These are phyloP conservation scores for Populus trichocarpa DNA, from an alignment of 441 rosid genomes.

Conservation along the genomic window DNA sequence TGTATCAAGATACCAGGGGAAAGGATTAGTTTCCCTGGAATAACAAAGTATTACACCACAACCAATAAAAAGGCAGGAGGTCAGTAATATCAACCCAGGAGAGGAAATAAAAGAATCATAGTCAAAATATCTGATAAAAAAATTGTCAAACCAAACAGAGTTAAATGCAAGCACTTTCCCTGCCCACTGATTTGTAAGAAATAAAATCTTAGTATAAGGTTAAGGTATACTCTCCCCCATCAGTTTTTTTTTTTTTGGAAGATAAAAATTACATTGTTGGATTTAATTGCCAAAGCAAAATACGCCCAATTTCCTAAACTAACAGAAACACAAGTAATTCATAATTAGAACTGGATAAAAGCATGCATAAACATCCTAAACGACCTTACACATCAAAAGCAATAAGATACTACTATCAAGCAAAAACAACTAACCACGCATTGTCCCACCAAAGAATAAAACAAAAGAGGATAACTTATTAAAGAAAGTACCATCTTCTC, in stretches of 20 bases:
- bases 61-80: neutral
- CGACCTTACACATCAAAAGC: neutral
- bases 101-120: neutral
- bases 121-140: neutral
- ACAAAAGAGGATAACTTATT: neutral
- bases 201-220: neutral
- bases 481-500: conserved; percentile 7
- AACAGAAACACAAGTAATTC: neutral
- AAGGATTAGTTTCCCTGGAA: conserved; percentile 26
- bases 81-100: neutral
- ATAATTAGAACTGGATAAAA: neutral
- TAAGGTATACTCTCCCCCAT: neutral
- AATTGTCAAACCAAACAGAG: neutral
- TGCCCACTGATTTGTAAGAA: neutral
- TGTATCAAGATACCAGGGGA: conserved; percentile 26
- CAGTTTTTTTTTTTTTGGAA: neutral
- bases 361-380: neutral
- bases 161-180: neutral
- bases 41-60: conserved; percentile 10
- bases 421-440: neutral
- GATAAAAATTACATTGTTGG: neutral
- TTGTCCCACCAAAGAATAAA: conserved; percentile 28
- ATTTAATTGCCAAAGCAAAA: neutral
- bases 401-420: neutral
- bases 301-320: neutral